These are phyloP conservation scores for Phycomyces nitens DNA, from an alignment of 192 early-diverging fungal species.

Conservation along the genomic window DNA sequence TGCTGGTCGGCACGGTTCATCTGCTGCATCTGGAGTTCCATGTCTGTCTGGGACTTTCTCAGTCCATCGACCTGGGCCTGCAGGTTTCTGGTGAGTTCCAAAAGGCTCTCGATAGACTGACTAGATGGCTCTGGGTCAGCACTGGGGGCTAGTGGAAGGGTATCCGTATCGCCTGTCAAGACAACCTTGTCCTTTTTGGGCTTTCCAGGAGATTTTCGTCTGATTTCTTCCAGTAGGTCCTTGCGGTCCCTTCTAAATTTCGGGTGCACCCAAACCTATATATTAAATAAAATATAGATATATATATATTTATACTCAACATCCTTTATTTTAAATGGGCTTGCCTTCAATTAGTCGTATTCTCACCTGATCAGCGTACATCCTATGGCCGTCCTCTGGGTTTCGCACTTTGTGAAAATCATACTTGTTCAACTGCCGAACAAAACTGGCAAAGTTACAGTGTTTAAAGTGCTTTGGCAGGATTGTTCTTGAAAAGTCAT, in stretches of 20 bases:
- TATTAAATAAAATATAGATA: neutral
- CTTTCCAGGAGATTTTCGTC: constrained; percentile 30
- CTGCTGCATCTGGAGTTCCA: constrained; percentile 2
- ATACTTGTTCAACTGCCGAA: constrained; percentile 78
- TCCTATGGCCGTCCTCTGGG: constrained; percentile 39
- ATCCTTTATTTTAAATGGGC: too few relatives aligned
- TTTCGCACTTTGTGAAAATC: constrained; percentile 74
- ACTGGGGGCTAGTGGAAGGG: too few relatives aligned
- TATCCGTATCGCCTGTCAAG: too few relatives aligned
- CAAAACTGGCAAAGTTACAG: constrained; percentile 66
- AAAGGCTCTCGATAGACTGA: neutral
- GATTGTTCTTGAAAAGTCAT: constrained; percentile 63
- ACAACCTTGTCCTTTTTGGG: constrained; percentile 9
- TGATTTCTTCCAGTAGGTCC: constrained; percentile 54
- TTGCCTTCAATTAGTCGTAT: too few relatives aligned
- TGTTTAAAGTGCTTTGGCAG: constrained; percentile 72
- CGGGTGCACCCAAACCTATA: constrained; percentile 70
- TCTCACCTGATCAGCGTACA: constrained; percentile 55
- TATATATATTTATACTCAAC: neutral
- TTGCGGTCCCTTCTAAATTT: constrained; percentile 56
- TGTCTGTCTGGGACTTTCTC: neutral
- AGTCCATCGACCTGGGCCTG: constrained; percentile 19
- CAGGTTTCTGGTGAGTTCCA: neutral
- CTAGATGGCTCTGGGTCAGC: too few relatives aligned
- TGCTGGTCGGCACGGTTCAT: constrained; percentile 5